Base-by-base conservation (phyloP, 192 early-diverging fungal species). In the Mycoemilia scoparia region DNA sequence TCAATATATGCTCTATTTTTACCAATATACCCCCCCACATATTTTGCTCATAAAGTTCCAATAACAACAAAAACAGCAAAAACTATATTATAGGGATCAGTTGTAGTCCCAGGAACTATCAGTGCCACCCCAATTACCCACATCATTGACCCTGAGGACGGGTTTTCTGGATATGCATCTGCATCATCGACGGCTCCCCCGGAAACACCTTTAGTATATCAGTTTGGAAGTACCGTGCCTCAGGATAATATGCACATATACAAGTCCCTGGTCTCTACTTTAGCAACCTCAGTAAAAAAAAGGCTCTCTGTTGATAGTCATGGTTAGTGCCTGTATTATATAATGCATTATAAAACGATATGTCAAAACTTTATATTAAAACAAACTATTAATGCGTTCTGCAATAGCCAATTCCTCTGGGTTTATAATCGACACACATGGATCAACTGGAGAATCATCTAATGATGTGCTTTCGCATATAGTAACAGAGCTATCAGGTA, bases 51-150 rank as follows among this genome's bases (percentile, higher is more conserved):
- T n/a, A 16, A 38, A 21, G n/a, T 24, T 43, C 24, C 10, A 22
- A n/a, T 26, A 7, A 25, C 6, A 17, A 8, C 35, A 12, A 24
- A 35, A 21, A 16, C 32, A 19, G 6, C 12, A 25, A 41, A 78
- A n/a, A n/a, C n/a, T n/a, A n/a, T n/a, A n/a, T n/a, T n/a, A n/a
- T n/a, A n/a, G 66, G 84, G 84, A 6, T 69, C 79, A 1, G 70
- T 92, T 9, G 68, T 78, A 11, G 70, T 98, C 45, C 88, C 93
- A 1, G 82, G 87, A 11, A 79, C 85, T 0, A 35, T 96, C 21
- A 67, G 82, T 5, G 89, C 79, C 2, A 79, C 74, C 3, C 66
- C 77, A 0, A 62, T 95, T 3, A 60, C 49, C 15, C 69, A 82
- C 15, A 69, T 79, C 15, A 66, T 98, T 19, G 89, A 89, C 41